Conservation (phyloP, 192 early-diverging fungal genomes). For the Rhizophagus sp. region DNA sequence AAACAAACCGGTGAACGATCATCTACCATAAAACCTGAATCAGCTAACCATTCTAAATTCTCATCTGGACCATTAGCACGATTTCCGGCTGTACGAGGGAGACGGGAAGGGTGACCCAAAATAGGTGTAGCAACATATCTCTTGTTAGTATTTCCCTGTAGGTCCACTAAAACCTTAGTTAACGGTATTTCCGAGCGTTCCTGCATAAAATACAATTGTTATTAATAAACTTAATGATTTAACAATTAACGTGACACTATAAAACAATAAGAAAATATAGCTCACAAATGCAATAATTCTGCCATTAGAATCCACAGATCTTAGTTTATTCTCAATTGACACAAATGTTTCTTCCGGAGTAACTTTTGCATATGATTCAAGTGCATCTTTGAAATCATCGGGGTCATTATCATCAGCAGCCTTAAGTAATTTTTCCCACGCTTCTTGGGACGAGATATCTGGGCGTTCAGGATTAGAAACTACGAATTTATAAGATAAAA, state of each 20-base stretch:
- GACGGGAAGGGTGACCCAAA: neutral
- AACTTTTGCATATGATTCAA: conserved; percentile 14
- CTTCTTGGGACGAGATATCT: conserved; percentile 1
- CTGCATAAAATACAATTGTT: neutral
- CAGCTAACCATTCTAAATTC: conserved; percentile 16
- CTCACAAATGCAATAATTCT: conserved; percentile 22
- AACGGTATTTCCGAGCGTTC: conserved; percentile 14
- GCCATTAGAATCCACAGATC: neutral
- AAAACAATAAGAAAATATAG: neutral
- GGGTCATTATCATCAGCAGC: neutral
- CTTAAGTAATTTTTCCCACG: neutral
- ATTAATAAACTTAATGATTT: neutral
- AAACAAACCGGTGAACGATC: neutral
- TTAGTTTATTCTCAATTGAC: conserved; percentile 6
- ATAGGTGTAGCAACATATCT: neutral
- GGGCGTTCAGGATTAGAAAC: neutral
- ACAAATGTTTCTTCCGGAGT: neutral
- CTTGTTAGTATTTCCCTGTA: conserved; percentile 4
- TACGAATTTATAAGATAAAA: neutral
- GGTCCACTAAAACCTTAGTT: conserved; percentile 2
- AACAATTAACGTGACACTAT: neutral
- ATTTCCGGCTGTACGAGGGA: neutral
- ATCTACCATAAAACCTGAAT: conserved; percentile 8
- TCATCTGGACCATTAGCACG: neutral
- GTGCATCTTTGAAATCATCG: conserved; percentile 12